Evolutionary conservation across 768 basidiomycete species (phyloP).

Genomic region (Collybiopsis luxurians): DNA sequence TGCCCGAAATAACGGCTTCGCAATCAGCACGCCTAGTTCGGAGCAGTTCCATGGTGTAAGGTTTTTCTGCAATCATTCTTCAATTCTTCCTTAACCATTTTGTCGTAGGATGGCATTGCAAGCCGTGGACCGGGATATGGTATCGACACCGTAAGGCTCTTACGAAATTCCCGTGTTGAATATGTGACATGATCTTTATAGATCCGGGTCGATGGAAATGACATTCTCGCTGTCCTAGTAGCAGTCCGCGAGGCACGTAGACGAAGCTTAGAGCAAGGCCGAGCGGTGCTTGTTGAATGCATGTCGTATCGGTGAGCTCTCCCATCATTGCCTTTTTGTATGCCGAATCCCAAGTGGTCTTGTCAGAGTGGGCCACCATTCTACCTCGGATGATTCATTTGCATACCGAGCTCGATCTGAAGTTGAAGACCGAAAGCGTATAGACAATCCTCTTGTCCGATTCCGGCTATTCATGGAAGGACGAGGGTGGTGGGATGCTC

Average conservation of each 20-base stretch:
- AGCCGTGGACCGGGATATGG: slow-evolving; percentile 91
- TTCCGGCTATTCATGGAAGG: slow-evolving; percentile 86
- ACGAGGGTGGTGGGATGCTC: slow-evolving; percentile 78
- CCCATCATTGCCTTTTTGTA: not conserved
- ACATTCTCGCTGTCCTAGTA: slow-evolving; percentile 77
- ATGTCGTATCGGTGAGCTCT: slow-evolving; percentile 79
- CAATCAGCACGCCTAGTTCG: slow-evolving; percentile 87
- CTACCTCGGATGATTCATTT: slow-evolving; percentile 93
- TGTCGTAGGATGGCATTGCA: slow-evolving; percentile 73
- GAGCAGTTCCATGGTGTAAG: slow-evolving; percentile 78
- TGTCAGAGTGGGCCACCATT: slow-evolving; percentile 85
- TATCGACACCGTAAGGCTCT: slow-evolving; percentile 72
- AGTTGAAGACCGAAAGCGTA: slow-evolving; percentile 87
- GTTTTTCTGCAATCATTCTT: too few species aligned
- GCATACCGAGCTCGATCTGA: slow-evolving; percentile 89
- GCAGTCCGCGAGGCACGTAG: slow-evolving; percentile 71
- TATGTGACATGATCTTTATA: not conserved
- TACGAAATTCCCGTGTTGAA: not conserved
- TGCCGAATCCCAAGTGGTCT: not conserved
- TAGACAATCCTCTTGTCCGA: slow-evolving; percentile 85
- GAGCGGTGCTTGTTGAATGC: slow-evolving; percentile 83
- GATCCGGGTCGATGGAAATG: slow-evolving; percentile 80
- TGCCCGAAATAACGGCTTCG: slow-evolving; percentile 86
- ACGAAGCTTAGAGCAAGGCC: slow-evolving; percentile 71
- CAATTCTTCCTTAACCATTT: too few species aligned